A percentile compares a stretch with the other conserved stretches of the same genome.
phyloP scores from a whole-genome alignment of 164 flowering plant species.

The Brasenia schreberi region DNA sequence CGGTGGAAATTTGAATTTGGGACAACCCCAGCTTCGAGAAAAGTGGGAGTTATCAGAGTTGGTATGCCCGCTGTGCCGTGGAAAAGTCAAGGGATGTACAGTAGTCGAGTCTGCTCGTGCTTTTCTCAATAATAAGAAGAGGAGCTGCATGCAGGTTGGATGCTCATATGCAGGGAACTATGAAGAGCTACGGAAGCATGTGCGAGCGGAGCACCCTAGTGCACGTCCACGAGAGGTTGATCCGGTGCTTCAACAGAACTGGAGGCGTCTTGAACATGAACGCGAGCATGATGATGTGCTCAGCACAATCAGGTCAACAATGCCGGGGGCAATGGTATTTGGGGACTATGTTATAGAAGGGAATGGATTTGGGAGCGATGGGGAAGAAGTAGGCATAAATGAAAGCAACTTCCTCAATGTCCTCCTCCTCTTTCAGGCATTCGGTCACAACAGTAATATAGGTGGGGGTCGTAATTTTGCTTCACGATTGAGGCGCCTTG shows the following conservation, averaged over 20 bases:
- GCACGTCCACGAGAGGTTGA: constrained; percentile 36
- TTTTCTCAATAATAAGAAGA: constrained; percentile 26
- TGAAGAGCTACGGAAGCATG: constrained; percentile 32
- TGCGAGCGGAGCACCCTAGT: constrained; percentile 24
- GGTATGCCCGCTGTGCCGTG: constrained; percentile 40
- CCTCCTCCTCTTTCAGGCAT: constrained; percentile 43
- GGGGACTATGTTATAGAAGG: constrained; percentile 49
- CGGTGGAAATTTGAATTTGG: constrained; percentile 1
- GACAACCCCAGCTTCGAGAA: constrained; percentile 9
- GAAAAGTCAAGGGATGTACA: constrained; percentile 43
- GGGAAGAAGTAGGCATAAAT: constrained; percentile 22
- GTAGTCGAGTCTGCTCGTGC: constrained; percentile 36
- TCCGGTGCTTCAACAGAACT: constrained; percentile 29
- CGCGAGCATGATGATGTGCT: constrained; percentile 41
- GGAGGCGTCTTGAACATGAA: constrained; percentile 36
- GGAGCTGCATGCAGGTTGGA: constrained; percentile 30
- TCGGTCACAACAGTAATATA: constrained; percentile 32
- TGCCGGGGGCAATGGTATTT: constrained; percentile 39
- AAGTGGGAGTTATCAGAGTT: constrained; percentile 22
- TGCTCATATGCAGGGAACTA: constrained; percentile 30
- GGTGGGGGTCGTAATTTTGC: constrained; percentile 8
- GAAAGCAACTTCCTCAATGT: constrained; percentile 30
- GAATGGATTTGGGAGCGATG: constrained; percentile 15
- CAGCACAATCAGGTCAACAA: constrained; percentile 36
- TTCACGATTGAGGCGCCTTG: constrained; percentile 30